Evolutionary conservation across 768 basidiomycete genomes (phyloP).

Genomic region (Leccinum sublutescens): DNA sequence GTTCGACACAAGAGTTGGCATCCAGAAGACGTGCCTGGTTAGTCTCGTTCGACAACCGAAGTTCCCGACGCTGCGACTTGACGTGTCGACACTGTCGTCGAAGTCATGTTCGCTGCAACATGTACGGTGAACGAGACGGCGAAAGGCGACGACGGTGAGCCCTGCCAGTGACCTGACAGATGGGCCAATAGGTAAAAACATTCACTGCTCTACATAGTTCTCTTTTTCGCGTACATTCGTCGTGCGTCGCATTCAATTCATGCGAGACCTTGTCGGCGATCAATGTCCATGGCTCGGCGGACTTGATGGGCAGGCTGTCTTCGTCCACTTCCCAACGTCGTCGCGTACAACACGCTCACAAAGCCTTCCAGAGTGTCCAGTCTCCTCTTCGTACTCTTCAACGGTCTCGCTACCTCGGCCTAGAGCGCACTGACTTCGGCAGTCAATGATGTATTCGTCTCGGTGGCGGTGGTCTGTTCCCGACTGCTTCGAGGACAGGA

Average conservation of each 20-base stretch:
- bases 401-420: slow-evolving; percentile 58
- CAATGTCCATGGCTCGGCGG: slow-evolving; percentile 71
- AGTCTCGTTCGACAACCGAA: slow-evolving; percentile 87
- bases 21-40: slow-evolving; percentile 83
- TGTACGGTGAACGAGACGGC: not conserved
- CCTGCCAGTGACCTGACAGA: not conserved
- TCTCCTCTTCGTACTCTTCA: slow-evolving; percentile 73
- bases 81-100: slow-evolving; percentile 74
- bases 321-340: not conserved
- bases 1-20: slow-evolving; percentile 89
- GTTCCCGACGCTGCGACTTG: slow-evolving; percentile 85
- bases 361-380: slow-evolving; percentile 81
- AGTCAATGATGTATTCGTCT: slow-evolving; percentile 22
- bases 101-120: slow-evolving; percentile 75
- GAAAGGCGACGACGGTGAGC: not conserved
- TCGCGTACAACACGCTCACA: slow-evolving; percentile 41
- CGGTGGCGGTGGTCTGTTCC: slow-evolving; percentile 87
- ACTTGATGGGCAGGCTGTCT: slow-evolving; percentile 1
- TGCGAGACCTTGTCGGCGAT: slow-evolving; percentile 86
- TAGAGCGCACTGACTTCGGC: slow-evolving; percentile 79
- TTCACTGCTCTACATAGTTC: slow-evolving; percentile 84
- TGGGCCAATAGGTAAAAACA: not conserved
- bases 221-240: slow-evolving; percentile 83
- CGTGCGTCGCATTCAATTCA: slow-evolving; percentile 94
- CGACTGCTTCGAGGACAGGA: slow-evolving; percentile 91